Percentiles rank a stretch among this genome's conserved stretches.
Conservation (phyloP, 2,329 filamentous ascomycete species). For the Fusarium sp. region DNA sequence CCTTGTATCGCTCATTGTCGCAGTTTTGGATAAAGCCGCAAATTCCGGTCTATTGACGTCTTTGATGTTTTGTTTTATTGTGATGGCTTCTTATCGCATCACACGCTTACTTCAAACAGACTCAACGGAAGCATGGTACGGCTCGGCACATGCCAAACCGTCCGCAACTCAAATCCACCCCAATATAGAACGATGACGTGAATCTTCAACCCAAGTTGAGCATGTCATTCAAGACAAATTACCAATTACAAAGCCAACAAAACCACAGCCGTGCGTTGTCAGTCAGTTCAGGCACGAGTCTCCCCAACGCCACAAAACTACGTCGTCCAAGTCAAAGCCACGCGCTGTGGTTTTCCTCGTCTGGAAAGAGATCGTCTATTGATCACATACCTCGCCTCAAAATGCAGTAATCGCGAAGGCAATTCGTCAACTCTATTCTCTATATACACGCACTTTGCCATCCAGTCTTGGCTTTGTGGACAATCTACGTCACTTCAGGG, state of each 20-base stretch:
- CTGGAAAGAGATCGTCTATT: conserved; percentile 25
- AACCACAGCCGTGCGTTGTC: background rate
- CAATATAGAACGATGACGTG: conserved; percentile 25
- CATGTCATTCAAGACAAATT: conserved; percentile 6
- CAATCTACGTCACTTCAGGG: conserved; percentile 29
- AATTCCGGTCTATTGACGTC: conserved; percentile 29
- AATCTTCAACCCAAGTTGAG: background rate
- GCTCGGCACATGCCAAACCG: conserved; percentile 4
- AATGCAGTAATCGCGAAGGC: conserved; percentile 9
- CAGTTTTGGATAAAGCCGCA: conserved; percentile 26
- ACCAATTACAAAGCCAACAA: background rate
- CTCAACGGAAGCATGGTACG: background rate
- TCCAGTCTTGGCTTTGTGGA: conserved; percentile 14
- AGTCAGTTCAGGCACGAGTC: conserved; percentile 2
- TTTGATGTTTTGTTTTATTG: background rate
- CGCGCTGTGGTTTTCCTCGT: conserved; percentile 9
- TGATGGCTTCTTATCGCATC: background rate
- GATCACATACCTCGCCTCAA: conserved; percentile 18
- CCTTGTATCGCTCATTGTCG: background rate
- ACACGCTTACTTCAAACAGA: background rate
- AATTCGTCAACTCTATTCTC: background rate
- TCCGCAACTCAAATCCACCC: background rate
- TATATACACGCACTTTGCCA: conserved; percentile 9
- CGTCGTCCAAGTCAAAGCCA: conserved; percentile 16
- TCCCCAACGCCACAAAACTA: conserved; percentile 23